Percentiles rank a stretch among this genome's conserved stretches.
Evolutionary conservation across 1,284 basidiomycete species (phyloP).

Genomic region (Fomitopsis schrenkii): DNA sequence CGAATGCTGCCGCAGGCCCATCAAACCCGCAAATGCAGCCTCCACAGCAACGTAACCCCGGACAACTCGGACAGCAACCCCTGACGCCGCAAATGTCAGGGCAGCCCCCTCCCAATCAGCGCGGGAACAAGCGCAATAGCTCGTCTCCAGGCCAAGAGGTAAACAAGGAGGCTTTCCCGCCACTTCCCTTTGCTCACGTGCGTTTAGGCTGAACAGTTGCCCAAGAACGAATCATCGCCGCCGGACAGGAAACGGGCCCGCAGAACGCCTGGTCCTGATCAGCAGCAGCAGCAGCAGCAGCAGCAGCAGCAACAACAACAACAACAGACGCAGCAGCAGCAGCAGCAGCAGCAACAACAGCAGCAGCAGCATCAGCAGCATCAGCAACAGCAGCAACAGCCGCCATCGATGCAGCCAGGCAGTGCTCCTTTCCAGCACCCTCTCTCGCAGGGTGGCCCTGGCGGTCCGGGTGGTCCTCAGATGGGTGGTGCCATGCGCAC

Average conservation of each 20-base stretch:
- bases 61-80: conserved; percentile 10
- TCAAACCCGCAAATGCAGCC: conserved; percentile 28
- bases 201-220: conserved; percentile 45
- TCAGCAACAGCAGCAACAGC: conserved; percentile 11
- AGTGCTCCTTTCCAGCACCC: conserved; percentile 18
- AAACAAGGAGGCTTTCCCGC: background rate
- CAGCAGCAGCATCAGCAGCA: conserved; percentile 17
- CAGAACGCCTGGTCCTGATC: conserved; percentile 44
- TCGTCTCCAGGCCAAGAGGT: conserved; percentile 72
- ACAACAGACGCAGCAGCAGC: background rate
- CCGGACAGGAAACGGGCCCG: conserved; percentile 59
- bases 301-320: conserved; percentile 12
- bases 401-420: conserved; percentile 27
- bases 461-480: conserved; percentile 15
- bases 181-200: background rate
- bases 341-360: conserved; percentile 15
- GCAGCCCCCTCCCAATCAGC: conserved; percentile 28
- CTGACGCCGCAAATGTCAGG: conserved; percentile 10
- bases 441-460: conserved; percentile 16
- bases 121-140: conserved; percentile 56
- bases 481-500: conserved; percentile 23
- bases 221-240: conserved; percentile 56
- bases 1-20: conserved; percentile 19
- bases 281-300: conserved; percentile 13
- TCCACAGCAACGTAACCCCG: conserved; percentile 20